Percentiles rank a stretch among this genome's conserved stretches.
Evolutionary conservation across 2,329 filamentous ascomycete species (phyloP).

Genomic region (Cladobotryum mycophilum): DNA sequence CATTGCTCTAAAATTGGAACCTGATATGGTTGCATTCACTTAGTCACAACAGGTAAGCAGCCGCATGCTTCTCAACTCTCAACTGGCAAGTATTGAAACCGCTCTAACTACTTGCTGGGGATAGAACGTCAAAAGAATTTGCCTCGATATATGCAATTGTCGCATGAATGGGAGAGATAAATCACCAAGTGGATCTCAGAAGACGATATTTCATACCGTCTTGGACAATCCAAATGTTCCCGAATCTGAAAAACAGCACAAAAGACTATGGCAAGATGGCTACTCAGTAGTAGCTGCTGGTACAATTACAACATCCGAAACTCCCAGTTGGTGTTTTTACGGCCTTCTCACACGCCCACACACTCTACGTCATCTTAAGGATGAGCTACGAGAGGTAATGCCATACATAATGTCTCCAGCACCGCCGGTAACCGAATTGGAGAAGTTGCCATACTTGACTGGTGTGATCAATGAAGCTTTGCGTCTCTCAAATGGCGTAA

Average conservation of each 20-base stretch:
- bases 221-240: slow-evolving; percentile 26
- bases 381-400: slow-evolving; percentile 29
- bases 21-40: too few relatives aligned
- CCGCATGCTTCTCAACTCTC: too few relatives aligned
- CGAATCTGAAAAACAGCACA: slow-evolving; percentile 26
- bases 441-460: slow-evolving; percentile 37
- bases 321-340: slow-evolving; percentile 28
- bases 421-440: slow-evolving; percentile 23
- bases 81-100: too few relatives aligned
- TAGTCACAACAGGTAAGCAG: too few relatives aligned
- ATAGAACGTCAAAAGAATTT: too few relatives aligned
- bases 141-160: slow-evolving; percentile 24
- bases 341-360: slow-evolving; percentile 27
- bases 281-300: slow-evolving; percentile 32
- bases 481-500: slow-evolving; percentile 41
- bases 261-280: slow-evolving; percentile 32
- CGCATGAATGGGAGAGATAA: too few relatives aligned
- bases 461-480: slow-evolving; percentile 47
- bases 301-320: slow-evolving; percentile 35
- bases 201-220: slow-evolving; percentile 32
- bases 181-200: slow-evolving; percentile 22
- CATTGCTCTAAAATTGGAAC: too few relatives aligned
- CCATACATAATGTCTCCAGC: slow-evolving; percentile 22
- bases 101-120: too few relatives aligned
- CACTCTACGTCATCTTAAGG: slow-evolving; percentile 27